Base-by-base conservation (phyloP, 1,139 yeast genomes). In the Kodamaea alishanica region DNA sequence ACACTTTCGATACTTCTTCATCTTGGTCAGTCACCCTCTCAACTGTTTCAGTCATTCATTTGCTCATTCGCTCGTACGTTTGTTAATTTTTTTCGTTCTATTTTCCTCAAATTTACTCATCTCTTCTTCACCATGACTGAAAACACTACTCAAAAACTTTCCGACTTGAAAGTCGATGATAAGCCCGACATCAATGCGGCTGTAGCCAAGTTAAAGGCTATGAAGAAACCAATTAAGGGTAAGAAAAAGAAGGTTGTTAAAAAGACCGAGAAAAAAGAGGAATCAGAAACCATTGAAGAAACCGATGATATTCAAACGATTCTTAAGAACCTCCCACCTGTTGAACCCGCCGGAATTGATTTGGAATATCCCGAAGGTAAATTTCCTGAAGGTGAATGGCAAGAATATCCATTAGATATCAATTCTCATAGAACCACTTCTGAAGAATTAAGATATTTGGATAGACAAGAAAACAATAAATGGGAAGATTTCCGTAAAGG, bases 401-500 rank as follows among this genome's bases (percentile, higher is more conserved):
- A 73, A 60, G 89, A 83, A 41, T 82, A 84, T 51, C 76, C 78
- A 4, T 75, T 78, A 35, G 95, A 87, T 48, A 77, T 79, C 37
- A 88, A 87, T 56, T 67, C 81, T 40, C 78, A 77, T 56, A 78
- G 98, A 48, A 77, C 86, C 12, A 89, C 97, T 0, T 81, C 81
- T 45, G 97, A 88, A 57, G 98, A 92, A 58, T 77, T 81, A 60
- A 73, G 97, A 49, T 82, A 86, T 50, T 63, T 82, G 52, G 95
- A 85, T 51, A 74, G 89, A 46, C 86, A 81, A 56, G 68, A 72
- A 46, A 74, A 77, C 49, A 69, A 73, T 46, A 68, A 67, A 37
- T 87, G 95, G 85, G 84, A 89, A 49, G 97, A 90, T 48, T 82
- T 89, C 65, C 80, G 99, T 54, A 88, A 89, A 58, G 98, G 90